Percentiles rank a stretch among this genome's conserved stretches.
phyloP scores from a whole-genome alignment of 1,284 basidiomycete species.

The Ustilago trichophora region DNA sequence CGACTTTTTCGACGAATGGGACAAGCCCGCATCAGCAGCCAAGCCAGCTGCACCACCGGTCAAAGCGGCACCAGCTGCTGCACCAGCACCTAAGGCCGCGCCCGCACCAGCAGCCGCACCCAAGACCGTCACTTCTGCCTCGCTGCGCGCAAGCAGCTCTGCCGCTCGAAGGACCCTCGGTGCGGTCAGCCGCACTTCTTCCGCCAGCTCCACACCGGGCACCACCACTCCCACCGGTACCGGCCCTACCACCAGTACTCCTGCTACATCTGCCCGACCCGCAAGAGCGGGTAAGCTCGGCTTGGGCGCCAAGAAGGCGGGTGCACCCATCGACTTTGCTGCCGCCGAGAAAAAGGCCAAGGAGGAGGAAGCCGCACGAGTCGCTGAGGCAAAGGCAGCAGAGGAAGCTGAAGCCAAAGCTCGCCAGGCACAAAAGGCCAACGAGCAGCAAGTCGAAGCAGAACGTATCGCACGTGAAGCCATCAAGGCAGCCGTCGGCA shows the following conservation, averaged over 20 bases:
- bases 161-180: conserved; percentile 48
- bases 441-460: conserved; percentile 45
- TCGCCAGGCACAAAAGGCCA: conserved; percentile 38
- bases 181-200: conserved; percentile 47
- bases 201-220: conserved; percentile 45
- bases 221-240: conserved; percentile 44
- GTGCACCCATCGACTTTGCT: conserved; percentile 61
- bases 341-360: conserved; percentile 61
- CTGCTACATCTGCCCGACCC: conserved; percentile 35
- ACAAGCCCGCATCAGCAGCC: conserved; percentile 73
- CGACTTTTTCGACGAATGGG: conserved; percentile 97
- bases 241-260: conserved; percentile 24
- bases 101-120: conserved; percentile 39
- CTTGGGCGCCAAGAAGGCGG: conserved; percentile 59
- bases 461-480: conserved; percentile 56
- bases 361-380: conserved; percentile 54
- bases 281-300: conserved; percentile 59
- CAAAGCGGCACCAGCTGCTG: conserved; percentile 24
- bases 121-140: conserved; percentile 56
- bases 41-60: conserved; percentile 20
- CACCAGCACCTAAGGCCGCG: conserved; percentile 24
- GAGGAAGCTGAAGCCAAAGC: conserved; percentile 50
- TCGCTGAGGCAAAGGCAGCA: conserved; percentile 38
- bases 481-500: conserved; percentile 44
- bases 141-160: conserved; percentile 43